Evolutionary conservation across 2,329 filamentous ascomycete genomes (phyloP).

Genomic region (Paecilomyces fulvus): DNA sequence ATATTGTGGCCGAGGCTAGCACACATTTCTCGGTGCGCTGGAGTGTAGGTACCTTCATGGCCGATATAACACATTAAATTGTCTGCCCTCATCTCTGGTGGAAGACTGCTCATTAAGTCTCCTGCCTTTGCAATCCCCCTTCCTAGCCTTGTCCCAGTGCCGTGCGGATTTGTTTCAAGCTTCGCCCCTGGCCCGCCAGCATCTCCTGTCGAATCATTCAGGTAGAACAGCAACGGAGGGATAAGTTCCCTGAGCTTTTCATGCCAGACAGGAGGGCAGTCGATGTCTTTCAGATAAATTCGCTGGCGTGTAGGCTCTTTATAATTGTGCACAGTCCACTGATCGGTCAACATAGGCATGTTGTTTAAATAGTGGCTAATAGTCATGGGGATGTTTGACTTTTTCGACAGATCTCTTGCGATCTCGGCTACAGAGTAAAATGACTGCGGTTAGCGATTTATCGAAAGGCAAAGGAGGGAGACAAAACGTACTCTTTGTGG

Average conservation of each 20-base stretch:
- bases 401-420: constrained; percentile 69
- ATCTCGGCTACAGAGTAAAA: constrained; percentile 56
- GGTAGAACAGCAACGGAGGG: constrained; percentile 75
- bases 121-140: constrained; percentile 64
- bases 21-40: constrained; percentile 95
- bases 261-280: constrained; percentile 82
- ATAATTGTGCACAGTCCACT: constrained; percentile 69
- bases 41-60: constrained; percentile 94
- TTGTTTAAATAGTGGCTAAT: constrained; percentile 85
- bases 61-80: constrained; percentile 99
- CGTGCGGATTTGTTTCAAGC: constrained; percentile 35
- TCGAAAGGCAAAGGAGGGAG: not conserved
- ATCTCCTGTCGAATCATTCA: constrained; percentile 68
- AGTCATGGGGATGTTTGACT: constrained; percentile 71
- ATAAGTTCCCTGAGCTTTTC: constrained; percentile 69
- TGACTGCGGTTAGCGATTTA: constrained; percentile 9
- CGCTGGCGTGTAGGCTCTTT: constrained; percentile 73
- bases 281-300: constrained; percentile 93
- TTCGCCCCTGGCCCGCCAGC: constrained; percentile 46
- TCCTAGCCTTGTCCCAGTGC: constrained; percentile 40
- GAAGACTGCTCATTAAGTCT: constrained; percentile 90
- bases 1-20: constrained; percentile 93
- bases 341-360: constrained; percentile 73
- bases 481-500: constrained; percentile 60
- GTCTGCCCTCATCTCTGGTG: constrained; percentile 77